phyloP scores from a whole-genome alignment of 1,139 yeast species.

The Kodamaea suecica region DNA sequence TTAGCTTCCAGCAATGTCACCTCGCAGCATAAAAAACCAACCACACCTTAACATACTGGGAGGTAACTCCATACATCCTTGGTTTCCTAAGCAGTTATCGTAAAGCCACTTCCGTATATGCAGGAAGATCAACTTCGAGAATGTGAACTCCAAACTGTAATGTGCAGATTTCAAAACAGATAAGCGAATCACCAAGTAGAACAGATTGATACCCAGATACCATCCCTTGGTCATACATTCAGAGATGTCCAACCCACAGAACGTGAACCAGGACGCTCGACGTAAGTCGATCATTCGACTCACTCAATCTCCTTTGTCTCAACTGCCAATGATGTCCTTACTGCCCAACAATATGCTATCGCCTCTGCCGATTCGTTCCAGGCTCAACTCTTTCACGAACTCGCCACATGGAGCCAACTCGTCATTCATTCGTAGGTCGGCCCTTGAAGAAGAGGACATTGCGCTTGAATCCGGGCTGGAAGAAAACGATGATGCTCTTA shows the following conservation, averaged over 20 bases:
- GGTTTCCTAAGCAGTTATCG: no score
- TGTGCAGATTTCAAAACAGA: no score
- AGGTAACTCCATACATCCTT: no score
- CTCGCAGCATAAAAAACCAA: no score
- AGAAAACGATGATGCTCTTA: conserved; percentile 1
- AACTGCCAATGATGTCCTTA: conserved; percentile 4
- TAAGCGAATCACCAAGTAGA: no score
- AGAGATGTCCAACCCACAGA: conserved; percentile 4
- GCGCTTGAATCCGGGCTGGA: conserved; percentile 11
- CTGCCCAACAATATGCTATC: conserved; percentile 5
- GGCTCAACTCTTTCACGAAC: conserved; percentile 8
- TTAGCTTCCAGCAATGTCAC: no score
- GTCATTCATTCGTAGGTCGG: conserved; percentile 7
- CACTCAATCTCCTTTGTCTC: conserved; percentile 14
- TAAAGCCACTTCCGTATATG: no score
- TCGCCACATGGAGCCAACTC: conserved; percentile 7
- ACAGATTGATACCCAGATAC: no score
- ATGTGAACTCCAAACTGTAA: background rate
- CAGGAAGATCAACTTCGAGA: no score
- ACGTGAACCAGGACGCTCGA: conserved; percentile 5
- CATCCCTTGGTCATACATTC: no score
- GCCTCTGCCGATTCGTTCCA: conserved; percentile 3
- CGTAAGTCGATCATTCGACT: conserved; percentile 15
- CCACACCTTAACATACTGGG: no score
- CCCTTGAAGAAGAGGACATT: conserved; percentile 7